These are phyloP conservation scores for Petrea volubilis DNA, from an alignment of 257 asterid genomes.

Conservation along the genomic window DNA sequence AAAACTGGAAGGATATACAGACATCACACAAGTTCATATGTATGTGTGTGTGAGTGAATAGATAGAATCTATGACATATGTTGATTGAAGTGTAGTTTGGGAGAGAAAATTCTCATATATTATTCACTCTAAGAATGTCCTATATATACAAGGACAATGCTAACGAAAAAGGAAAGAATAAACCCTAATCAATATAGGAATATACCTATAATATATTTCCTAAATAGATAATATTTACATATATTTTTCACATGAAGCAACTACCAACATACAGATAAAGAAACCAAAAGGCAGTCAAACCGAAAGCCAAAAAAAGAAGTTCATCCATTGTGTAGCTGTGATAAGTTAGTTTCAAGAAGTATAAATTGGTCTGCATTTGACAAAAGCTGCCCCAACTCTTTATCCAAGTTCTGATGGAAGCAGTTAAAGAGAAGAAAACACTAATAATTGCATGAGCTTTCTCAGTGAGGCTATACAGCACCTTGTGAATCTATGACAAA, in stretches of 20 bases:
- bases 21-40: not conserved
- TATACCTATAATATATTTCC: no score
- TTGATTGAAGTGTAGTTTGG: no score
- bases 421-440: not conserved
- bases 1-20: conserved; percentile 22
- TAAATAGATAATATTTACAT: no score
- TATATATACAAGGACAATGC: no score
- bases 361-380: not conserved
- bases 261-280: not conserved
- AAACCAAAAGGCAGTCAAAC: not conserved
- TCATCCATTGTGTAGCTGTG: not conserved
- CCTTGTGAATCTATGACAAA: not conserved
- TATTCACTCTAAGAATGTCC: no score
- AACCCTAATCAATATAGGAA: no score
- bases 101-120: no score
- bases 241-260: no score
- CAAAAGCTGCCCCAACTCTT: not conserved
- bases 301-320: not conserved
- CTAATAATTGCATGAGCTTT: not conserved
- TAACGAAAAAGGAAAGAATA: no score
- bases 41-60: not conserved
- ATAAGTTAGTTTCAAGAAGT: not conserved
- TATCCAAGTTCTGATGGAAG: not conserved
- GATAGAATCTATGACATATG: not conserved
- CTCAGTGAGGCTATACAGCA: not conserved